These are phyloP conservation scores for Meripilus lineatus DNA, from an alignment of 1,284 basidiomycete genomes.

Conservation along the genomic window DNA sequence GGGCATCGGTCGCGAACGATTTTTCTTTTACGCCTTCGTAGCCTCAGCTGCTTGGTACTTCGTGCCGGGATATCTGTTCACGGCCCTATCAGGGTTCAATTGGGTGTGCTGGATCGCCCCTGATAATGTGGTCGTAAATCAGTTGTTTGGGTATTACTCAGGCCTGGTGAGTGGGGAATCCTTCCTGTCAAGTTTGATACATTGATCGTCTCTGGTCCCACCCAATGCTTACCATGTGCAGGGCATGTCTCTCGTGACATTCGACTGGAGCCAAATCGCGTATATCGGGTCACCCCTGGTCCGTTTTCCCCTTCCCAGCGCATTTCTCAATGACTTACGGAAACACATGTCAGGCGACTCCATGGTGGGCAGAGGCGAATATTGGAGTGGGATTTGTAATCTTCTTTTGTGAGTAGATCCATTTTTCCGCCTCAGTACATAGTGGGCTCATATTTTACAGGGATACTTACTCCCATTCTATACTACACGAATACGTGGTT, in stretches of 20 bases:
- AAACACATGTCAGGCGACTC: constrained; percentile 39
- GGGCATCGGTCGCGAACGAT: constrained; percentile 65
- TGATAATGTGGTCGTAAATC: constrained; percentile 58
- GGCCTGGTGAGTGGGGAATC: constrained; percentile 42
- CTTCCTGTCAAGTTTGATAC: background rate
- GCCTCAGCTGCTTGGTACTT: constrained; percentile 59
- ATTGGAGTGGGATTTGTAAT: constrained; percentile 70
- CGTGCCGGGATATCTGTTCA: constrained; percentile 62
- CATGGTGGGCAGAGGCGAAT: constrained; percentile 76
- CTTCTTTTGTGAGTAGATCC: constrained; percentile 47
- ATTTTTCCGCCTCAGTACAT: background rate
- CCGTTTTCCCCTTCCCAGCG: constrained; percentile 19
- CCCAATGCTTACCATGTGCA: constrained; percentile 31
- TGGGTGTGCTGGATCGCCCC: constrained; percentile 77
- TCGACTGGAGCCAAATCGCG: constrained; percentile 63
- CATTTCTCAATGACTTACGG: background rate
- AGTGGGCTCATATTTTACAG: constrained; percentile 11
- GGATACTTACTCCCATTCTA: constrained; percentile 59
- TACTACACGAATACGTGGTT: constrained; percentile 60
- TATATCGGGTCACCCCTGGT: constrained; percentile 50
- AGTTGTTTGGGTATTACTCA: constrained; percentile 74
- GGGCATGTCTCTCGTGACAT: constrained; percentile 68
- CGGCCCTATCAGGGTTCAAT: constrained; percentile 48
- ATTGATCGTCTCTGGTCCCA: background rate
- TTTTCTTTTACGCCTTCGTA: constrained; percentile 62